Evolutionary conservation across 345 rosid genomes (phyloP).

Genomic region (Acer saccharum): DNA sequence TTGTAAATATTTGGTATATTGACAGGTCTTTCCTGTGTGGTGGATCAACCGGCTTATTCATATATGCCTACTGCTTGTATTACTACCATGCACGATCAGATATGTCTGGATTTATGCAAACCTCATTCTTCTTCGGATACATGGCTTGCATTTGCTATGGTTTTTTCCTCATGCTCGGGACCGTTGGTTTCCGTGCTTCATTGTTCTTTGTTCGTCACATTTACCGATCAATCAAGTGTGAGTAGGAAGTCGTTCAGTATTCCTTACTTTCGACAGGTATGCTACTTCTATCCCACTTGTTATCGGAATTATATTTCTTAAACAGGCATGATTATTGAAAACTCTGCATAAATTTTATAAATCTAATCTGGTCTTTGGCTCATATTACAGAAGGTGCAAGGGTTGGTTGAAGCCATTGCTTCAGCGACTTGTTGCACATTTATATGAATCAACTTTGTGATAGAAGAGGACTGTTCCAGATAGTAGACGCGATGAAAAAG

Average conservation of each 20-base stretch:
- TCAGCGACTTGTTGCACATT: neutral
- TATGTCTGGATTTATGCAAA: conserved; percentile 60
- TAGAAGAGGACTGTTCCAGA: neutral
- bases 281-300: neutral
- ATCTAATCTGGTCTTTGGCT: neutral
- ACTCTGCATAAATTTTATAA: neutral
- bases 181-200: conserved; percentile 48
- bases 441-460: neutral
- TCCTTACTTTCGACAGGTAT: conserved; percentile 4
- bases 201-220: conserved; percentile 56
- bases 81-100: conserved; percentile 48
- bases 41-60: conserved; percentile 52
- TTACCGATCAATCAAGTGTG: conserved; percentile 52
- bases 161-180: conserved; percentile 56
- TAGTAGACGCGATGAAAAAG: neutral
- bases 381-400: conserved; percentile 3
- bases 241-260: conserved; percentile 16
- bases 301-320: neutral
- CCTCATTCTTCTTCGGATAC: conserved; percentile 59
- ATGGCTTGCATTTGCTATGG: conserved; percentile 62
- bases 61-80: conserved; percentile 51
- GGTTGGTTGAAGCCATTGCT: conserved; percentile 1
- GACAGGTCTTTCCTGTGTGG: conserved; percentile 55
- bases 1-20: neutral
- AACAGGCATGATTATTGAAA: neutral